Percentiles rank a stretch among this genome's conserved stretches.
Evolutionary conservation across 1,284 basidiomycete species (phyloP).

Genomic region (Boletus subluridellus): DNA sequence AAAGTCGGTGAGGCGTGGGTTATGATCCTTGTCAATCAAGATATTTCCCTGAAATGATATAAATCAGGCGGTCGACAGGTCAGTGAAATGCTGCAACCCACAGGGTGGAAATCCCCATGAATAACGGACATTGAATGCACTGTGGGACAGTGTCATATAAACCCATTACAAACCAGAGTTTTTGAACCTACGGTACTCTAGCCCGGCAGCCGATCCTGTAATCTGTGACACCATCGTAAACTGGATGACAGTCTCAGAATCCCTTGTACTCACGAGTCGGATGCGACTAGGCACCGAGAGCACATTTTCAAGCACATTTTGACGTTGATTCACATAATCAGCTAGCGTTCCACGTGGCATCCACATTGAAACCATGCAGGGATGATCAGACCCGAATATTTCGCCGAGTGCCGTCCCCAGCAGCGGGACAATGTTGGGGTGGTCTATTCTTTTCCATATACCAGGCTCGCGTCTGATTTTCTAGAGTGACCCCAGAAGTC

Average conservation of each 20-base stretch:
- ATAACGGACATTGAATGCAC: slow-evolving; percentile 7
- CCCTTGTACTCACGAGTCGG: no score
- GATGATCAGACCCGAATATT: neutral
- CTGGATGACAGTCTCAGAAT: no score
- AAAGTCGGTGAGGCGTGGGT: no score
- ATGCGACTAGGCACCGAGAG: no score
- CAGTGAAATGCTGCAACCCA: no score
- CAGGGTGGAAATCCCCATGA: slow-evolving; percentile 10
- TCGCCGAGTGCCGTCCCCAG: neutral
- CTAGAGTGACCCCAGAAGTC: neutral
- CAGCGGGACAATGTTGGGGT: no score
- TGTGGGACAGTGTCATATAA: neutral
- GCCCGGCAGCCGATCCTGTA: no score
- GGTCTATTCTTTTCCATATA: no score
- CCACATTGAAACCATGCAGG: slow-evolving; percentile 12
- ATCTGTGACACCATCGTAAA: no score
- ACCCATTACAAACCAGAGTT: no score
- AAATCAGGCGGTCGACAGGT: neutral
- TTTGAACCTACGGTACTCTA: no score
- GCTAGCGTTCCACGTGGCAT: slow-evolving; percentile 11
- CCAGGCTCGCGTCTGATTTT: neutral
- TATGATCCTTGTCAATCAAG: slow-evolving; percentile 1
- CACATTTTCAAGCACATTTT: neutral
- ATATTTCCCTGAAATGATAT: slow-evolving; percentile 3
- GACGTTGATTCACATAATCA: neutral